phyloP scores from a whole-genome alignment of 2,329 filamentous ascomycete species.

The Aspergillus fijiensis region DNA sequence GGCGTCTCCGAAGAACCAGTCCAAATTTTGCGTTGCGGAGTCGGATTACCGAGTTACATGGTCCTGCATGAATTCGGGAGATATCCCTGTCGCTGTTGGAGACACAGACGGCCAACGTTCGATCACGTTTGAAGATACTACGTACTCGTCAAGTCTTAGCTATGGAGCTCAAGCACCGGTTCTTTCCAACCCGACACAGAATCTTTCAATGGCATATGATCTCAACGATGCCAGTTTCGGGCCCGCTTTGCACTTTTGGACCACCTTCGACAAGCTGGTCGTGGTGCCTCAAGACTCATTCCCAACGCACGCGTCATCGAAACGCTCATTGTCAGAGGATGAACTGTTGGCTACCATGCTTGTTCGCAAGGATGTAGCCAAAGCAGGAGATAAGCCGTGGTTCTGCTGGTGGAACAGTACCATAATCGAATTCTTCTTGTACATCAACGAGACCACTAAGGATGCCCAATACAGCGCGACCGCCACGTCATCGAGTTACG shows the following conservation, averaged over 20 bases:
- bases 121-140: slow-evolving; percentile 42
- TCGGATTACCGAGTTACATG: slow-evolving; percentile 50
- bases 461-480: slow-evolving; percentile 23
- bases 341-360: slow-evolving; percentile 25
- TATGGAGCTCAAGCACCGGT: slow-evolving; percentile 64
- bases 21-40: slow-evolving; percentile 51
- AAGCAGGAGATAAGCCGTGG: slow-evolving; percentile 63
- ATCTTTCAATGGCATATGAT: slow-evolving; percentile 58
- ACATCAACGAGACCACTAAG: slow-evolving; percentile 54
- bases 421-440: slow-evolving; percentile 66
- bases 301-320: slow-evolving; percentile 27
- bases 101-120: slow-evolving; percentile 27
- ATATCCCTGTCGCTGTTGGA: slow-evolving; percentile 35
- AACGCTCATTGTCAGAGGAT: slow-evolving; percentile 29
- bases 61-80: slow-evolving; percentile 46
- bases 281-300: slow-evolving; percentile 48
- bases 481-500: slow-evolving; percentile 9
- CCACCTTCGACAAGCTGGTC: slow-evolving; percentile 64
- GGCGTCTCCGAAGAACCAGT: slow-evolving; percentile 48
- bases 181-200: slow-evolving; percentile 44
- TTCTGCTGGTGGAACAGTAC: slow-evolving; percentile 70
- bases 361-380: slow-evolving; percentile 43
- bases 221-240: slow-evolving; percentile 56
- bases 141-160: slow-evolving; percentile 44
- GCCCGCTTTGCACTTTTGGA: slow-evolving; percentile 63